Evolutionary conservation across 495 filamentous ascomycete genomes (phyloP), one percentile per base, ranked within the genome.

Genomic region (Neurospora pannonica): DNA sequence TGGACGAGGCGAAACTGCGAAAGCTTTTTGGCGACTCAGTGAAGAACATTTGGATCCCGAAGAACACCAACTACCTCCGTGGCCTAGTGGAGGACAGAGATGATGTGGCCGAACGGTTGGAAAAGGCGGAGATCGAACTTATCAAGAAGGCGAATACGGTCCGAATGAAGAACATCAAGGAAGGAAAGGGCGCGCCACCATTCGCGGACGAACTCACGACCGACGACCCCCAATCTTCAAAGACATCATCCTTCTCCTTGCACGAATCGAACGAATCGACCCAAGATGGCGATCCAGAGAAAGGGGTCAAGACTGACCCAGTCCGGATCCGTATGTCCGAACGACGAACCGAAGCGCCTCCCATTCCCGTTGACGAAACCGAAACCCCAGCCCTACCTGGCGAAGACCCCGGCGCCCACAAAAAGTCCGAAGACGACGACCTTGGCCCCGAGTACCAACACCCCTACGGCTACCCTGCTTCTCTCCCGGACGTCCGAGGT

Each of bases 51-150:
- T 94, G 91, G 91, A 87, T 91, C 37, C 88, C 86, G 1, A 83
- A 84, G 1, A 85, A 92, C 73, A 87, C 87, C 71, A 83, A 86
- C 28, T 83, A 87, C 38, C 78, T 93, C 71, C 78, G 85, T 1
- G 86, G 86, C 48, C 84, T 90, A 71, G 88, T 93, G 34, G 79
- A 87, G 38, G 83, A 90, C 71, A 84, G 90, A 43, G 88, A 92
- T 74, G 85, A 86, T 34, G 82, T 88, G 0, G 87, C 89, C 0
- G 85, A 88, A 70, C 88, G 87, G 28, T 81, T 94, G 10, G 91
- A 93, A 77, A 85, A 85, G 34, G 88, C 89, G 11, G 92, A 94
- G 77, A 90, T 90, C 37, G 83, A 86, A 40, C 82, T 93, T 1
- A 92, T 92, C 75, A 84, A 86, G 71, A 81, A 84, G 38, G 90